These are phyloP conservation scores for Cardamine chenopodiifolia DNA, from an alignment of 345 rosid species.

Conservation along the genomic window DNA sequence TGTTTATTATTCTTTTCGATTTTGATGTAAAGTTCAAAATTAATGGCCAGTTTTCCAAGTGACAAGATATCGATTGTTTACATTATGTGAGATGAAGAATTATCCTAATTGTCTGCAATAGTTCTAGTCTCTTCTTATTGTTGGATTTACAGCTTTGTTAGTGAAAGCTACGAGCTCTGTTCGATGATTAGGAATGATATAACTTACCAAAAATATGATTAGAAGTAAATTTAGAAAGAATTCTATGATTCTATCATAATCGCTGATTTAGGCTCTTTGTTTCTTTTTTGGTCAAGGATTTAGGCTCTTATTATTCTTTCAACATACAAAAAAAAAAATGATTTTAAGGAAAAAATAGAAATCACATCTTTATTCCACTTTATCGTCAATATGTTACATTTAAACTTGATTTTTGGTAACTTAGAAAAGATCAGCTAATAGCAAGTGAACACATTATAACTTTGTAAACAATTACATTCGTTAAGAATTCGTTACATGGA, in stretches of 20 bases:
- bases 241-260: neutral
- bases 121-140: neutral
- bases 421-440: neutral
- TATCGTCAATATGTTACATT: neutral
- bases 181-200: conserved; percentile 4
- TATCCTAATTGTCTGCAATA: neutral
- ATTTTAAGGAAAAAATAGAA: neutral
- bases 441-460: neutral
- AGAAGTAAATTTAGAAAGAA: neutral
- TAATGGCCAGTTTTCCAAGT: conserved; percentile 15
- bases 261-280: neutral
- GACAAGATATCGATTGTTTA: neutral
- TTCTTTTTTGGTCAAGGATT: too few relatives aligned
- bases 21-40: conserved; percentile 17
- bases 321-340: neutral
- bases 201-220: neutral
- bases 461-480: neutral
- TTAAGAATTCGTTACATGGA: neutral
- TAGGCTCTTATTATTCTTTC: too few relatives aligned
- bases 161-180: neutral
- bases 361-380: neutral
- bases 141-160: neutral
- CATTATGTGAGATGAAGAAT: conserved; percentile 1
- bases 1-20: conserved; percentile 8
- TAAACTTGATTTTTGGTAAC: neutral